Percentiles rank a stretch among this genome's conserved stretches.
Evolutionary conservation across 2,329 filamentous ascomycete species (phyloP).

Genomic region (Capronia epimyces): DNA sequence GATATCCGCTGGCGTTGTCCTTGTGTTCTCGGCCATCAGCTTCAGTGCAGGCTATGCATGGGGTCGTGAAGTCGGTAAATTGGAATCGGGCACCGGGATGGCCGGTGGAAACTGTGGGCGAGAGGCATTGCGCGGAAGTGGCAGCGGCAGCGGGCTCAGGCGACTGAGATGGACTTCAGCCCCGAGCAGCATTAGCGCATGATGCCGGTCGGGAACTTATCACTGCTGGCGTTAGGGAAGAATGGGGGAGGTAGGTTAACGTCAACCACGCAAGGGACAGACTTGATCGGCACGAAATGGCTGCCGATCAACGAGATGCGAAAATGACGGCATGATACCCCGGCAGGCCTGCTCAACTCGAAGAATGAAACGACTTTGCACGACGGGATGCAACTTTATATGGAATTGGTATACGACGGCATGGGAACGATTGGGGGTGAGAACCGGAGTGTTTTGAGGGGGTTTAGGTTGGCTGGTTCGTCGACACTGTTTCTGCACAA

Average conservation of each 20-base stretch:
- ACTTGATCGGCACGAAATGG: background rate
- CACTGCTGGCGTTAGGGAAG: background rate
- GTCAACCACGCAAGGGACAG: no score
- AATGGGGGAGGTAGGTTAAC: no score
- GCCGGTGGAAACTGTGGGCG: constrained; percentile 40
- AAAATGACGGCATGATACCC: background rate
- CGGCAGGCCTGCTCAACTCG: background rate
- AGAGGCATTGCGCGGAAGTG: constrained; percentile 36
- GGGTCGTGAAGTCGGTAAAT: constrained; percentile 53
- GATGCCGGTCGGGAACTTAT: constrained; percentile 4
- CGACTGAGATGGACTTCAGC: constrained; percentile 20
- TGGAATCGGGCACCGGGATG: constrained; percentile 39
- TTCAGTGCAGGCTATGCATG: constrained; percentile 61
- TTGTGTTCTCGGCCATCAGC: constrained; percentile 58
- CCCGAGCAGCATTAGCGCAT: constrained; percentile 21
- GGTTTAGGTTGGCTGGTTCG: background rate
- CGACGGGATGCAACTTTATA: background rate
- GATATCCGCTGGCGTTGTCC: constrained; percentile 59
- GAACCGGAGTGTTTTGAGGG: background rate
- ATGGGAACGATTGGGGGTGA: background rate
- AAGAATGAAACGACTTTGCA: background rate
- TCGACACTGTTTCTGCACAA: background rate
- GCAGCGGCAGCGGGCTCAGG: constrained; percentile 16
- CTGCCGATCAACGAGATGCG: background rate
- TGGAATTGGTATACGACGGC: background rate